These are phyloP conservation scores for Prunus persica DNA, from an alignment of 306 rosid species.

Conservation along the genomic window Prunus_persica_NCBIv2 NC_034015.1:20267001-20267500, in stretches of 20 bases:
- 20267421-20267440: slow-evolving; percentile 18
- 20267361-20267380: slow-evolving; percentile 3
- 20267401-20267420: slow-evolving; percentile 70
- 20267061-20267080: too few relatives aligned
- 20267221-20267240: slow-evolving; percentile 33
- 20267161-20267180: slow-evolving; percentile 27
- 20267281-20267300: too few relatives aligned
- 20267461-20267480: slow-evolving; percentile 23
- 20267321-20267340: background rate
- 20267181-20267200: slow-evolving; percentile 19
- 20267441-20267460: slow-evolving; percentile 27
- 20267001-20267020: too few relatives aligned
- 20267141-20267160: slow-evolving; percentile 18
- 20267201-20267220: slow-evolving; percentile 21
- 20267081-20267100: background rate
- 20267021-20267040: too few relatives aligned
- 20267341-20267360: background rate
- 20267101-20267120: slow-evolving; percentile 26
- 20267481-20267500: slow-evolving; percentile 30
- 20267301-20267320: background rate
- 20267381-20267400: slow-evolving; percentile 10
- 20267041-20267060: too few relatives aligned
- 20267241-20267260: slow-evolving; percentile 27
- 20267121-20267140: background rate
- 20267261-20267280: slow-evolving; percentile 21